These are phyloP conservation scores for Rhizopogon rudus DNA, from an alignment of 768 basidiomycete genomes.

Conservation along the genomic window DNA sequence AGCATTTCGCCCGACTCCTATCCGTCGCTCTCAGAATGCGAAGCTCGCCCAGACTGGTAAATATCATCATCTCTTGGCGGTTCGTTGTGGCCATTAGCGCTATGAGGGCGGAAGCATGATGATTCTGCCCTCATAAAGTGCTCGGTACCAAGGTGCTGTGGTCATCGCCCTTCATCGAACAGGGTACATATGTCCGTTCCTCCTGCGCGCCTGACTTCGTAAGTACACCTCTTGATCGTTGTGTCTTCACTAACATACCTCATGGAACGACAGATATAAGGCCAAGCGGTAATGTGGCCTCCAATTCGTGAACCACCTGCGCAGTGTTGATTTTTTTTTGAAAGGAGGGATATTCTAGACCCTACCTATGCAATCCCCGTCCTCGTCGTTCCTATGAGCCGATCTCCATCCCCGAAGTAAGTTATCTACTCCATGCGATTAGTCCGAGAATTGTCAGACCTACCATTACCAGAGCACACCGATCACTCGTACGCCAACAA, in stretches of 20 bases:
- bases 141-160: neutral
- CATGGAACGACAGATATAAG: neutral
- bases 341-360: neutral
- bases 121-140: neutral
- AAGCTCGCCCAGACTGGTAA: constrained; percentile 1
- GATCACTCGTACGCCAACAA: neutral
- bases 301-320: too few species aligned
- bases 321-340: neutral
- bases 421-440: neutral
- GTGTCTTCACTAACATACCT: neutral
- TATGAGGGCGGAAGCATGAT: constrained; percentile 1
- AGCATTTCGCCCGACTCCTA: neutral
- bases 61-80: neutral
- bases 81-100: neutral
- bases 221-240: neutral
- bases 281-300: neutral
- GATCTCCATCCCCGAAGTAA: constrained; percentile 1
- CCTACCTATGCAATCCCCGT: neutral
- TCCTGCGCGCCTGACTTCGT: neutral
- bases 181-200: neutral
- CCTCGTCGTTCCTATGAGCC: neutral
- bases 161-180: neutral
- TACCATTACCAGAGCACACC: neutral
- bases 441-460: neutral
- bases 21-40: neutral